Evolutionary conservation across 2,329 filamentous ascomycete species (phyloP).

Genomic region (Lasiodiplodia hormozganensis): DNA sequence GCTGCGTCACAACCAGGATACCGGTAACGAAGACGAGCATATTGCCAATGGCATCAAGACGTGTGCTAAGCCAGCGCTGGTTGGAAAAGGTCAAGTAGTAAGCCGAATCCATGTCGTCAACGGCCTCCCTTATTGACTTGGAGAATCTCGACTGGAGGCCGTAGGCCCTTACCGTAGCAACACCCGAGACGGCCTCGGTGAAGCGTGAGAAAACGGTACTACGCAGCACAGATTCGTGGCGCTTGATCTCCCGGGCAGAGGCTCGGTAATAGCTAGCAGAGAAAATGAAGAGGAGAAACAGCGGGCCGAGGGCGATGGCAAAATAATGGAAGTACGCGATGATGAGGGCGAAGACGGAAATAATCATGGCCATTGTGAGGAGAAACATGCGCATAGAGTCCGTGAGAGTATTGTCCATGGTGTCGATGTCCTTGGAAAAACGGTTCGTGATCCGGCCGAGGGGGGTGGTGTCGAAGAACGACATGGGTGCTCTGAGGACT

Average conservation of each 20-base stretch:
- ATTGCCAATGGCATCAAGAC: conserved; percentile 84
- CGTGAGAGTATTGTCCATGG: conserved; percentile 91
- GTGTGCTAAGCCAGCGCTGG: conserved; percentile 88
- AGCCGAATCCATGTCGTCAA: conserved; percentile 91
- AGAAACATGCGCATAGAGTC: conserved; percentile 94
- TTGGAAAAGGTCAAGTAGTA: conserved; percentile 97
- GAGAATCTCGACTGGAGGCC: conserved; percentile 80
- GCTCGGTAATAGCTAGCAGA: conserved; percentile 87
- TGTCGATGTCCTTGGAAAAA: conserved; percentile 93
- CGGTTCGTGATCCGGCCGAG: conserved; percentile 95
- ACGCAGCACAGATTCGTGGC: conserved; percentile 87
- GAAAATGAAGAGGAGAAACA: conserved; percentile 80
- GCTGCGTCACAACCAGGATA: conserved; percentile 89
- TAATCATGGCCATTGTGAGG: conserved; percentile 81
- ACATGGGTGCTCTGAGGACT: conserved; percentile 75
- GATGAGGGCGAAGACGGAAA: conserved; percentile 85
- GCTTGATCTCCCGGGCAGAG: conserved; percentile 92
- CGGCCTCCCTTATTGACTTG: conserved; percentile 69
- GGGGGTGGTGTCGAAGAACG: conserved; percentile 97
- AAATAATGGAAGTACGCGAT: conserved; percentile 97
- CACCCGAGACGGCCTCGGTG: conserved; percentile 83
- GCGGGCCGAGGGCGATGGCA: conserved; percentile 69
- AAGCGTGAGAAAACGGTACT: conserved; percentile 92
- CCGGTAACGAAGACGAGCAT: conserved; percentile 85
- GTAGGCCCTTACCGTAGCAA: conserved; percentile 87